Evolutionary conservation across 1,284 basidiomycete genomes (phyloP).

Genomic region (Cutaneotrichosporon daszewskae): DNA sequence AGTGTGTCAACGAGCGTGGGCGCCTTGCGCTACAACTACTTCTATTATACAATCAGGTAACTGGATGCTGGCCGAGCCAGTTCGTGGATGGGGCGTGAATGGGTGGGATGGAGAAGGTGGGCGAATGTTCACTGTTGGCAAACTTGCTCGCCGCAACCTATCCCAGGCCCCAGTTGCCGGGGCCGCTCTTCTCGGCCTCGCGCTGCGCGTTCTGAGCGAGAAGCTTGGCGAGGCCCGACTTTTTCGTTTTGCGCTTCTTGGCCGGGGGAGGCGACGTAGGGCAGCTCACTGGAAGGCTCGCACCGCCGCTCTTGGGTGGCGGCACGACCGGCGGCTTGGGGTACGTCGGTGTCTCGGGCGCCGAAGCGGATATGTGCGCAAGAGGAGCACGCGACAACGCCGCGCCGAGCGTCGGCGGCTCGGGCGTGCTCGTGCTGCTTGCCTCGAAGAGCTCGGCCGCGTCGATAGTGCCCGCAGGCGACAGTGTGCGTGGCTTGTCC

Average conservation of each 20-base stretch:
- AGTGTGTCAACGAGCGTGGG: no score
- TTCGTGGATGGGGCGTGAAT: no score
- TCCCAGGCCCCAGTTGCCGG: constrained; percentile 31
- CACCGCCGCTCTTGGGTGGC: constrained; percentile 4
- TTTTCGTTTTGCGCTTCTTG: constrained; percentile 40
- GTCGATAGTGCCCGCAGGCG: constrained; percentile 5
- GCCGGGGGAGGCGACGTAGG: constrained; percentile 10
- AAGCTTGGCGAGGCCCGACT: constrained; percentile 40
- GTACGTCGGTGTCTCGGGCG: constrained; percentile 38
- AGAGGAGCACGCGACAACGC: constrained; percentile 20
- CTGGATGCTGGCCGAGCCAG: no score
- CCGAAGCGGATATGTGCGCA: constrained; percentile 28
- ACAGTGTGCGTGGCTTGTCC: background rate
- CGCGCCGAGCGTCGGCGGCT: background rate
- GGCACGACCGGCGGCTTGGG: constrained; percentile 25
- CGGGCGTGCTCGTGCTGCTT: background rate
- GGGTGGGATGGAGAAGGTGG: no score
- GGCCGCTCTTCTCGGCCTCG: constrained; percentile 20
- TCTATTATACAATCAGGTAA: no score
- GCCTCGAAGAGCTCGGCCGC: background rate
- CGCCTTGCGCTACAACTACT: no score
- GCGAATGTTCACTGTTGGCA: no score
- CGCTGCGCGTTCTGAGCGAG: constrained; percentile 43
- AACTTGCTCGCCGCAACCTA: no score
- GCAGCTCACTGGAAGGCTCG: constrained; percentile 1